Evolutionary conservation across 2,329 filamentous ascomycete species (phyloP).

Genomic region (Arachnopeziza araneosa): DNA sequence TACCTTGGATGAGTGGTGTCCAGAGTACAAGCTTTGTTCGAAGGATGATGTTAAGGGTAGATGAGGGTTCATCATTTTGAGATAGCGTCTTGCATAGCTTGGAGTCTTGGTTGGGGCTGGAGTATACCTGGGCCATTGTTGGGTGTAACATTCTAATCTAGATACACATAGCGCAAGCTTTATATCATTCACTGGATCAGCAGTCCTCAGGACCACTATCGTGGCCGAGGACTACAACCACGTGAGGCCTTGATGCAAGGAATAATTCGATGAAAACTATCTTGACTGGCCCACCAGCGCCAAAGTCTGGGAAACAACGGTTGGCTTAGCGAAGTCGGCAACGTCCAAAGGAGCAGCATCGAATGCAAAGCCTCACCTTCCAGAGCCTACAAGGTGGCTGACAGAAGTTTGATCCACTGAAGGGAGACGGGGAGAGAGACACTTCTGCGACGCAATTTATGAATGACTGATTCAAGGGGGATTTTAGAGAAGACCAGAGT

Average conservation of each 20-base stretch:
- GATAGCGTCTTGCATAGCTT: background rate
- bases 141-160: background rate
- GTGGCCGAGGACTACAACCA: no score
- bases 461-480: background rate
- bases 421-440: background rate
- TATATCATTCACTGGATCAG: background rate
- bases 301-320: no score
- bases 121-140: background rate
- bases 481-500: no score
- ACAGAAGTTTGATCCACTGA: background rate
- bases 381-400: background rate
- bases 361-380: no score
- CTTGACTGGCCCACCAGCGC: no score
- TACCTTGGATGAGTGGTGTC: slow-evolving; percentile 16
- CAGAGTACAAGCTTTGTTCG: slow-evolving; percentile 12
- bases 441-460: background rate
- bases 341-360: no score
- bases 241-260: no score
- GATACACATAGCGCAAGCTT: background rate
- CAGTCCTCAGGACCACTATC: background rate
- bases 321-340: no score
- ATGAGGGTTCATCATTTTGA: background rate
- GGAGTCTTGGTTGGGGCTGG: background rate
- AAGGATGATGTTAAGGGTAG: slow-evolving; percentile 1
- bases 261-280: no score